Evolutionary conservation across 1,284 basidiomycete genomes (phyloP), one percentile per base, ranked within the genome.

Genomic region (Microbotryum scabiosae): DNA sequence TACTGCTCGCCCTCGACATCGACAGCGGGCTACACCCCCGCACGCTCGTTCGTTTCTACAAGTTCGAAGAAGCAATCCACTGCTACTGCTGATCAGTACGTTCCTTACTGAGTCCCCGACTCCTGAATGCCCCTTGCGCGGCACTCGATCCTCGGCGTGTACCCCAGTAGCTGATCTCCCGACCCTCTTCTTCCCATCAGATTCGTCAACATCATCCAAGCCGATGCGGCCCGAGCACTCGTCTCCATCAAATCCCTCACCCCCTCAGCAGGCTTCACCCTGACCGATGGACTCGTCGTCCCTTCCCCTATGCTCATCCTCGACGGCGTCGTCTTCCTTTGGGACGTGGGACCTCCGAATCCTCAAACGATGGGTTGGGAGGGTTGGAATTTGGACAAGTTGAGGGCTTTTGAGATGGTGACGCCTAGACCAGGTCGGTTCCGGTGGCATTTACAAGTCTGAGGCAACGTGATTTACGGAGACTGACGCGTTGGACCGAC

Each of bases 291-390:
- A 1, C 80, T 94, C 26, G 75, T 90, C 16, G 74, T 96, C 1
- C 82, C 84, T 0, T 85, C 84, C 0, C 82, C 91, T 0, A 85
- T 85, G 64, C 81, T 97, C 18, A 87, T 98, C 65, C 74, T 94
- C 5, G 87, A 91, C 67, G 90, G 89, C 6, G 82, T 86, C 54
- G 88, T 90, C 0, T 87, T 93, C 58, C 74, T 97, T 43, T 98
- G 93, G 93, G 85, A 97, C 72, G 85, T 88, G 1, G 86, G 87
- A 1, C 73, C 77, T 5, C 80, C 78, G 8, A 73, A 78, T 2
- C 85, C 83, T 78, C 30, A 60, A 48, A 47, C 59, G 28, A 52
- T 56, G 10, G 68, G 73, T 45, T 77, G 76, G 75, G 71, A 76
- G 44, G 79, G 74, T 6, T 96, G 90, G 90, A 77, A 72, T 9